These are phyloP conservation scores for Golubevia pallescens DNA, from an alignment of 1,284 basidiomycete species.

Conservation along the genomic window DNA sequence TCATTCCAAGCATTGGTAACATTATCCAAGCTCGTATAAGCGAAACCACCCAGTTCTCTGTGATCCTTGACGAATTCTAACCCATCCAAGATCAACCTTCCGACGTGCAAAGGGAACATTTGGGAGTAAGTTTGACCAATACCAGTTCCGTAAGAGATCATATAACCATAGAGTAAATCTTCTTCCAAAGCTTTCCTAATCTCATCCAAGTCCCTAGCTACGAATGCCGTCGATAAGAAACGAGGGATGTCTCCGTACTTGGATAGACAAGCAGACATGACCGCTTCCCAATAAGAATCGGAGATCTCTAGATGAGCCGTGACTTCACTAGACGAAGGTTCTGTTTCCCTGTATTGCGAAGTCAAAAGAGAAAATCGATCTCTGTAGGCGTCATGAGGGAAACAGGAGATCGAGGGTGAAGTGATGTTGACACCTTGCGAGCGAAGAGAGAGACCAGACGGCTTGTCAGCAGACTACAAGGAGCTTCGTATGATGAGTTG, in stretches of 20 bases:
- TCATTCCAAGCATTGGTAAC: slow-evolving; percentile 26
- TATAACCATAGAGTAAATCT: slow-evolving; percentile 17
- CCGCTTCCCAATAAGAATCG: slow-evolving; percentile 11
- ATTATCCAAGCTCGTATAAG: slow-evolving; percentile 24
- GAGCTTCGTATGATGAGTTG: slow-evolving; percentile 13
- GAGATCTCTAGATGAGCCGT: background rate
- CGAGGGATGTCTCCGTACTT: slow-evolving; percentile 18
- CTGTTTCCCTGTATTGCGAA: background rate
- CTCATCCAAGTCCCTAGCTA: slow-evolving; percentile 23
- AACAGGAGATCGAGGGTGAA: slow-evolving; percentile 14
- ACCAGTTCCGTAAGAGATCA: slow-evolving; percentile 29
- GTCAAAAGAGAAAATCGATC: slow-evolving; percentile 21
- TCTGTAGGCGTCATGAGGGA: slow-evolving; percentile 26
- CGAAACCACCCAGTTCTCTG: slow-evolving; percentile 18
- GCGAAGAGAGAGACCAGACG: background rate
- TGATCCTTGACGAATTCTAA: slow-evolving; percentile 27
- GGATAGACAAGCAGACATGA: slow-evolving; percentile 14
- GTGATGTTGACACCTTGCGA: slow-evolving; percentile 9
- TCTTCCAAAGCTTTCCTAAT: slow-evolving; percentile 24
- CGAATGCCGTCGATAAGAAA: slow-evolving; percentile 27
- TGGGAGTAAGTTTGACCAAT: slow-evolving; percentile 27
- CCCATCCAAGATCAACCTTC: slow-evolving; percentile 22
- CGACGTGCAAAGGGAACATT: slow-evolving; percentile 25
- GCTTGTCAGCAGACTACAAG: background rate
- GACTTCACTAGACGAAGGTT: background rate